Percentiles rank a stretch among this genome's conserved stretches.
Evolutionary conservation across 208 protist genomes (phyloP).

Genomic region (Entamoeba histolytica): DNA sequence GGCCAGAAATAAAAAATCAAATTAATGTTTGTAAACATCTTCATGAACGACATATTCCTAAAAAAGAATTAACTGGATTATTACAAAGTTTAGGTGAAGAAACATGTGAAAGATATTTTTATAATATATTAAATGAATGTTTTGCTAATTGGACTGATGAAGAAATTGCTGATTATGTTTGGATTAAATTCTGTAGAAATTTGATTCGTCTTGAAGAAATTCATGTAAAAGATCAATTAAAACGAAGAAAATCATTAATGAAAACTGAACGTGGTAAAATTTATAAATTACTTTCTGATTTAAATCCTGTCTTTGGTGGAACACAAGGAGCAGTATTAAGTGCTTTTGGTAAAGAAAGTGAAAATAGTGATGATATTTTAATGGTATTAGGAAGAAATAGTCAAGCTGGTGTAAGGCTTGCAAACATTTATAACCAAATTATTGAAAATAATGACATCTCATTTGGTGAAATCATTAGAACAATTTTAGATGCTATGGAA

Average conservation of each 20-base stretch:
- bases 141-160: neutral
- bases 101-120: neutral
- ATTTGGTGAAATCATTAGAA: neutral
- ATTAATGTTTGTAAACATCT: neutral
- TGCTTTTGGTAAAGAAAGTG: neutral
- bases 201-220: neutral
- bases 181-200: neutral
- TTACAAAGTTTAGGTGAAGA: neutral
- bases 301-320: neutral
- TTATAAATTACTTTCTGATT: neutral
- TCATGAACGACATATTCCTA: neutral
- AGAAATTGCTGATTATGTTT: neutral
- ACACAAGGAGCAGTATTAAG: neutral
- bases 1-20: neutral
- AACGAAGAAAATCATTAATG: neutral
- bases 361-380: neutral
- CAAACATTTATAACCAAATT: neutral
- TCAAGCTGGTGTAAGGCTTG: neutral
- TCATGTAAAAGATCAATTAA: neutral
- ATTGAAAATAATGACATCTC: neutral
- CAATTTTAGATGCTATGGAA: neutral
- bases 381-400: neutral
- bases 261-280: neutral
- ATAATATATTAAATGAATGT: neutral
- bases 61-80: neutral